Evolutionary conservation across 495 filamentous ascomycete species (phyloP).

Genomic region (Jackrogersella minutella): DNA sequence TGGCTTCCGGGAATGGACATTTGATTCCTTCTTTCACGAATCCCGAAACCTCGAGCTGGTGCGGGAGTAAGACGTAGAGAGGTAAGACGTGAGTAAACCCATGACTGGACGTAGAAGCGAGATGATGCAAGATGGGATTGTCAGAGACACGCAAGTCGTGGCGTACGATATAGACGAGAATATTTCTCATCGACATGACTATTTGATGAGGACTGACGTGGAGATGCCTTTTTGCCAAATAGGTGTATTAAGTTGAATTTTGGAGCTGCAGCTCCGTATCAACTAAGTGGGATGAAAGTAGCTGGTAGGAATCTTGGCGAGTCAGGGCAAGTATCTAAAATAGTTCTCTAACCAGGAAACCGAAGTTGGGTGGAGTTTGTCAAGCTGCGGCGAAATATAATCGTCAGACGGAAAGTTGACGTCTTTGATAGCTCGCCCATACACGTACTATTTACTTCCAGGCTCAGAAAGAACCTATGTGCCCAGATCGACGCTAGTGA

Average conservation of each 20-base stretch:
- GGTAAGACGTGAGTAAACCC: slow-evolving; percentile 72
- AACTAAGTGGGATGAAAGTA: neutral
- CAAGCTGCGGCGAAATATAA: slow-evolving; percentile 27
- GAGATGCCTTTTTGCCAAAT: neutral
- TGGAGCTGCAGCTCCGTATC: slow-evolving; percentile 9
- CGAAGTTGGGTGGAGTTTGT: slow-evolving; percentile 21
- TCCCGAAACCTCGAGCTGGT: slow-evolving; percentile 75
- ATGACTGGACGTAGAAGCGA: slow-evolving; percentile 55
- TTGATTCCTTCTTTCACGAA: slow-evolving; percentile 57
- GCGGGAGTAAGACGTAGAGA: slow-evolving; percentile 68
- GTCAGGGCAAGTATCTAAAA: slow-evolving; percentile 4
- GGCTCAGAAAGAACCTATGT: slow-evolving; percentile 3
- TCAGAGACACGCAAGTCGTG: slow-evolving; percentile 73
- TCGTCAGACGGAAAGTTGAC: slow-evolving; percentile 16
- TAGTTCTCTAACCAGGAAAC: neutral
- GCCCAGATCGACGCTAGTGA: slow-evolving; percentile 23
- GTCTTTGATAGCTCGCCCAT: slow-evolving; percentile 25
- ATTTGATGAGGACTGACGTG: neutral
- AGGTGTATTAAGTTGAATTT: neutral
- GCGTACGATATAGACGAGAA: slow-evolving; percentile 69
- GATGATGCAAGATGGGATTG: slow-evolving; percentile 69
- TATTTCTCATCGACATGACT: slow-evolving; percentile 48
- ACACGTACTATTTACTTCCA: slow-evolving; percentile 3
- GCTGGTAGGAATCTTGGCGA: neutral
- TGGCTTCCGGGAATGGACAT: slow-evolving; percentile 67